Evolutionary conservation across 768 basidiomycete genomes (phyloP).

Genomic region (Crassisporium funariophilum): DNA sequence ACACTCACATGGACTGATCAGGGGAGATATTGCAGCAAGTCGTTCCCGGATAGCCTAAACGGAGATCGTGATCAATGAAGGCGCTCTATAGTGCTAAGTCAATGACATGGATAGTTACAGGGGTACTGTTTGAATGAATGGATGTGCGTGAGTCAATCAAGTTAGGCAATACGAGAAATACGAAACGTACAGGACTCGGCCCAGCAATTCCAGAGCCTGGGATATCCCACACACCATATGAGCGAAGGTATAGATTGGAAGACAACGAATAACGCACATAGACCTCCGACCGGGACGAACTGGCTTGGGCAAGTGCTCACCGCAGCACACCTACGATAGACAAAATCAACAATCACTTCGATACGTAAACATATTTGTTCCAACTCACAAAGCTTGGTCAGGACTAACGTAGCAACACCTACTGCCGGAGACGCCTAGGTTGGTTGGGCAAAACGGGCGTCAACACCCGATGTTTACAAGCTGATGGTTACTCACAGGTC

Average conservation of each 20-base stretch:
- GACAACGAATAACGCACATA: slow-evolving; percentile 12
- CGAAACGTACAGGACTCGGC: slow-evolving; percentile 11
- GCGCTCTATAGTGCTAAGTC: too few species aligned
- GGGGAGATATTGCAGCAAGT: slow-evolving; percentile 25
- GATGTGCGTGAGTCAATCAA: neutral
- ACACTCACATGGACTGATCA: slow-evolving; percentile 20
- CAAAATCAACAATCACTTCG: neutral
- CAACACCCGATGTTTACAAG: too few species aligned
- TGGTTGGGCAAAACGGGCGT: too few species aligned
- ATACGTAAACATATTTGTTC: neutral
- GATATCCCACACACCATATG: too few species aligned
- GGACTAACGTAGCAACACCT: slow-evolving; percentile 17
- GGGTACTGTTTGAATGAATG: neutral
- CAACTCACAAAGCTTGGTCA: slow-evolving; percentile 17
- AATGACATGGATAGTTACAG: slow-evolving; percentile 3
- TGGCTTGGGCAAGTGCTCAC: slow-evolving; percentile 14
- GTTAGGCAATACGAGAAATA: neutral
- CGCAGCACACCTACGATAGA: slow-evolving; percentile 14
- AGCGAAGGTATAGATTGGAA: neutral
- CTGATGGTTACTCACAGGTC: neutral
- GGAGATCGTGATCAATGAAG: neutral
- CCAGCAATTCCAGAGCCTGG: slow-evolving; percentile 22
- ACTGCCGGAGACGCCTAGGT: slow-evolving; percentile 17
- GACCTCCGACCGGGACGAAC: slow-evolving; percentile 16
- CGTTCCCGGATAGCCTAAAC: slow-evolving; percentile 22